Evolutionary conservation across 768 basidiomycete genomes (phyloP).

Genomic region (Tulasnella calospora): DNA sequence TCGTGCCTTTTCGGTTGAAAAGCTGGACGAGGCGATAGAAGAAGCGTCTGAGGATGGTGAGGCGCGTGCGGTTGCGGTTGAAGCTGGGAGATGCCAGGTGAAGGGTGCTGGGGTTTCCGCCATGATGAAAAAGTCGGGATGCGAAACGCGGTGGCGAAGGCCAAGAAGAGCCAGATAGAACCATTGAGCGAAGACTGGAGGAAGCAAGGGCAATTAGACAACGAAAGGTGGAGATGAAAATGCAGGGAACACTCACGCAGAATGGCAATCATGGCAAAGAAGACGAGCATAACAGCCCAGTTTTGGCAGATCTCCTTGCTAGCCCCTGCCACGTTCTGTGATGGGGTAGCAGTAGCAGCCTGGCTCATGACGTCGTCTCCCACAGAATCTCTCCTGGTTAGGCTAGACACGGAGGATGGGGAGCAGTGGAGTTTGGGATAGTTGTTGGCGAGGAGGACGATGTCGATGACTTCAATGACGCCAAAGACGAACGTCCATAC

Average conservation of each 20-base stretch:
- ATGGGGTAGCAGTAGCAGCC: not conserved
- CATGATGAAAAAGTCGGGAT: slow-evolving; percentile 22
- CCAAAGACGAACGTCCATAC: slow-evolving; percentile 26
- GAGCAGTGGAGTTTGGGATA: slow-evolving; percentile 17
- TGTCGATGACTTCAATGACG: slow-evolving; percentile 17
- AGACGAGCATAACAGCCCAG: slow-evolving; percentile 20
- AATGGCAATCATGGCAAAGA: slow-evolving; percentile 20
- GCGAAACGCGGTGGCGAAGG: slow-evolving; percentile 21
- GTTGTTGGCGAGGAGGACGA: slow-evolving; percentile 13
- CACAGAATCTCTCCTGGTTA: slow-evolving; percentile 5
- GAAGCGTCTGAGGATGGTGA: not conserved
- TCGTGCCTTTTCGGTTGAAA: slow-evolving; percentile 5
- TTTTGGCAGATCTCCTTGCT: slow-evolving; percentile 18
- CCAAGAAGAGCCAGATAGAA: slow-evolving; percentile 17
- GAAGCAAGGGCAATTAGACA: not conserved
- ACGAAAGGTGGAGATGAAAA: not conserved
- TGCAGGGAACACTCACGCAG: not conserved
- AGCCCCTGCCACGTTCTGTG: not conserved
- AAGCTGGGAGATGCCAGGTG: slow-evolving; percentile 20
- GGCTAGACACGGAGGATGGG: not conserved
- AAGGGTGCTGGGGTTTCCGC: slow-evolving; percentile 17
- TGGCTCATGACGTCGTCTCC: not conserved
- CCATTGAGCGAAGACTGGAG: slow-evolving; percentile 1
- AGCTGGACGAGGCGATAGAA: slow-evolving; percentile 11
- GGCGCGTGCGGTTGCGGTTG: not conserved